Evolutionary conservation across 1,284 basidiomycete species (phyloP).

Genomic region (Trametes sp.): DNA sequence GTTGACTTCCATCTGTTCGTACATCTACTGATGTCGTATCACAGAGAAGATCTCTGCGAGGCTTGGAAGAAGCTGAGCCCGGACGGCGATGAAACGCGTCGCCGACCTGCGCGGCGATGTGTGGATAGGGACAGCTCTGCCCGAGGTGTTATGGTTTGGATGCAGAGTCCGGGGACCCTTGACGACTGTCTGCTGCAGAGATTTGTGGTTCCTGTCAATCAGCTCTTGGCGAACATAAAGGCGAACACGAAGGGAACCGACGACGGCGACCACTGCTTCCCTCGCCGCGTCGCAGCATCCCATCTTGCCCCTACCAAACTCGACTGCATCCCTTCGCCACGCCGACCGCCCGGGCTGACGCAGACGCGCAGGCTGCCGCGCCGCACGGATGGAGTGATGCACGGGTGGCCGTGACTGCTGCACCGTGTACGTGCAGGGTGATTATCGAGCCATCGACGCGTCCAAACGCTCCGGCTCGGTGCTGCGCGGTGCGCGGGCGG

Average conservation of each 20-base stretch:
- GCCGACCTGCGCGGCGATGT: neutral
- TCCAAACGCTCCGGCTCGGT: neutral
- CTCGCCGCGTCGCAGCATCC: no score
- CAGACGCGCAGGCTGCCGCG: neutral
- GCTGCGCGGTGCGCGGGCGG: neutral
- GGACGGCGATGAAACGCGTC: constrained; percentile 1
- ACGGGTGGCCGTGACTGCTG: constrained; percentile 1
- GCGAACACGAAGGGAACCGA: neutral
- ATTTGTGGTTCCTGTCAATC: constrained; percentile 8
- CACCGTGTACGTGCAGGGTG: neutral
- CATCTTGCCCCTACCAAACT: neutral
- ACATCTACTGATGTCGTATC: neutral
- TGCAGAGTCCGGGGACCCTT: constrained; percentile 7
- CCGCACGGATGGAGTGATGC: neutral
- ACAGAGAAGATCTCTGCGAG: neutral
- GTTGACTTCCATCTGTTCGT: neutral
- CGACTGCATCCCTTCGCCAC: neutral
- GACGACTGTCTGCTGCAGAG: constrained; percentile 7
- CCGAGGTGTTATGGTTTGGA: neutral
- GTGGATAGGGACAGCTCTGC: no score
- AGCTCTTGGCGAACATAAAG: neutral
- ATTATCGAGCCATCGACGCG: neutral
- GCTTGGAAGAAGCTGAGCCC: neutral
- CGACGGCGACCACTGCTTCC: neutral
- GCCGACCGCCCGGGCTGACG: neutral